phyloP scores from a whole-genome alignment of 441 rosid species.

The Daphne laureola region DNA sequence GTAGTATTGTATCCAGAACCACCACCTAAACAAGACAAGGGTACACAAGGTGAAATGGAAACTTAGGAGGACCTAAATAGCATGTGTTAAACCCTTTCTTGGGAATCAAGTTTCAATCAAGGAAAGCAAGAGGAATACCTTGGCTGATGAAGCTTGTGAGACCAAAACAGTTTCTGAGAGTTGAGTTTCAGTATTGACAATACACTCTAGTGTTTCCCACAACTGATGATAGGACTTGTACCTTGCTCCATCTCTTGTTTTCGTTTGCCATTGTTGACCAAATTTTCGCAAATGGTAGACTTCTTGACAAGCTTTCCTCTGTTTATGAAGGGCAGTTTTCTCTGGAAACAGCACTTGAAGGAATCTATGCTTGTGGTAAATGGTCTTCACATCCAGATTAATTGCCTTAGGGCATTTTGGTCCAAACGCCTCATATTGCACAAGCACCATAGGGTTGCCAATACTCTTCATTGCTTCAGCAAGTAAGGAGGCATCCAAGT shows the following conservation, averaged over 20 bases:
- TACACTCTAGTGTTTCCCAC: slow-evolving; percentile 10
- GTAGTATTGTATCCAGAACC: background rate
- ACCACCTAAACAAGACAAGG: slow-evolving; percentile 12
- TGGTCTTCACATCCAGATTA: slow-evolving; percentile 25
- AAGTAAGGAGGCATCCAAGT: background rate
- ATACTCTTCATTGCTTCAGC: slow-evolving; percentile 25
- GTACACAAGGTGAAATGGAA: too few species aligned
- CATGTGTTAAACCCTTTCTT: slow-evolving; percentile 1
- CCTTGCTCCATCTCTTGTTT: background rate
- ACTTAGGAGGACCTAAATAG: too few species aligned
- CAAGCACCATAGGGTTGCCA: slow-evolving; percentile 21
- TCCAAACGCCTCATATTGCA: background rate
- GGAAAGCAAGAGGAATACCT: too few species aligned
- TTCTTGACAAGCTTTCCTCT: slow-evolving; percentile 4
- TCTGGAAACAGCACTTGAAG: slow-evolving; percentile 20
- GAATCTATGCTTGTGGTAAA: slow-evolving; percentile 18
- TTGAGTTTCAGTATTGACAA: too few species aligned
- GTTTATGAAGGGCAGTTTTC: background rate
- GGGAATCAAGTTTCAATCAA: too few species aligned
- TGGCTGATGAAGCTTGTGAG: too few species aligned
- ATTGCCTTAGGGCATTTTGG: slow-evolving; percentile 18
- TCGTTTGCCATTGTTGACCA: background rate
- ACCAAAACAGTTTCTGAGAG: too few species aligned
- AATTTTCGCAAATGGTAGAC: background rate
- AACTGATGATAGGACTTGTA: background rate